Base-by-base conservation (phyloP, 345 rosid species). In the Odontarrhena argentea region DNA sequence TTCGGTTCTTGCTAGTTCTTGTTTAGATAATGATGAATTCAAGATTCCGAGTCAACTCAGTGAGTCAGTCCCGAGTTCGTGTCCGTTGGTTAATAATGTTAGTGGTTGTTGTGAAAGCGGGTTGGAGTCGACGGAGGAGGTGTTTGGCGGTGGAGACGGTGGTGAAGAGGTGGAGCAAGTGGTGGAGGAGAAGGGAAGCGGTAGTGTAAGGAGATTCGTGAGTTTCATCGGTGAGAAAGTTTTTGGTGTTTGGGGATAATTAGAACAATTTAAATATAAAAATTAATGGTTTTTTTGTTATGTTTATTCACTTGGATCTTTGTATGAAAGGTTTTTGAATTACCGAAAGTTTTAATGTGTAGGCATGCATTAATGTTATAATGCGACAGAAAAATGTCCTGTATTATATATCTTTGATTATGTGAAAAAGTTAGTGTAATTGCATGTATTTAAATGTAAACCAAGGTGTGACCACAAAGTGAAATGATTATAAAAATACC, bases 181-280 rank as follows among this genome's bases (percentile, higher is more conserved):
- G 41, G 86, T 46, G 24, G 43, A 67, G 42, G 87, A 78, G 25
- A 82, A 72, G 50, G 85, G 87, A 56, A 67, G 85, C 0, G 71
- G 87, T 57, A 67, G 85, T 0, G 71, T 84, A 51, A 73, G 78
- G 32, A 65, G 76, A 36, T 65, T 91, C 18, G 82, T 86, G 55
- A 82, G 76, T 64, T 91, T 82, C 59, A 77, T 91, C 35, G 97
- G 92, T 45, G 91, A 85, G 76, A 88, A 74, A 76, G 78, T 87
- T 46, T 85, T 88, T 91, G 81, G 87, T 46, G 87, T 82, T 68
- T 87, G 87, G 84, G 85, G 79, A 22, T 74, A 65, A 56, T 44
- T 36, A 34, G 3, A 56, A 9, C 10, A 53, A 53, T 58, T 24
- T 5, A 38, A 42, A 37, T 60, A 52, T 50, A 49, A 50, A 50